A percentile compares a stretch with the other conserved stretches of the same genome.
Conservation (phyloP, 345 rosid genomes). For the Eucalyptus tenuipes region DNA sequence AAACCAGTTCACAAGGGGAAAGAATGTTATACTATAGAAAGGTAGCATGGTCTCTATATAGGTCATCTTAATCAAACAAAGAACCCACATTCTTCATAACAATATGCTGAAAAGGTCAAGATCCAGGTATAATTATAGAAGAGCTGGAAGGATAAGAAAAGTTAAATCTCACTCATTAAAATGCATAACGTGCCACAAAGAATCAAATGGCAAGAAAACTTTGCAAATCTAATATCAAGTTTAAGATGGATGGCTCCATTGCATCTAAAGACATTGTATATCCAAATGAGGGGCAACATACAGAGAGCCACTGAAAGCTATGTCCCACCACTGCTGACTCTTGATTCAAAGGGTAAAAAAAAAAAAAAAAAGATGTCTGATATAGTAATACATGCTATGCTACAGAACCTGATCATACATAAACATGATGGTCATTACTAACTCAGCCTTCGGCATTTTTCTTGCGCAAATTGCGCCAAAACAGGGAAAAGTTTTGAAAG, state of each 20-base stretch:
- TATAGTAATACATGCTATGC: background rate
- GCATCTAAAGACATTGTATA: background rate
- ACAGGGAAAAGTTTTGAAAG: background rate
- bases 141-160: background rate
- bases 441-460: background rate
- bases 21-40: background rate
- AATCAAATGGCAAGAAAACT: background rate
- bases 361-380: background rate
- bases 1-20: background rate
- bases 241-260: background rate
- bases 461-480: background rate
- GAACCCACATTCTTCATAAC: background rate
- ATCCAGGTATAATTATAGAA: background rate
- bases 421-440: background rate
- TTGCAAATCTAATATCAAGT: background rate
- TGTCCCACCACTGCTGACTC: background rate
- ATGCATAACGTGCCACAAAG: background rate
- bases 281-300: background rate
- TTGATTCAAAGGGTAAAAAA: background rate
- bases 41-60: background rate
- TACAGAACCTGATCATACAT: background rate
- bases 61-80: background rate
- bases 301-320: background rate
- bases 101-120: background rate
- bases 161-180: background rate